Conservation (phyloP, 106 monocot species). For the Allium cepa region DNA sequence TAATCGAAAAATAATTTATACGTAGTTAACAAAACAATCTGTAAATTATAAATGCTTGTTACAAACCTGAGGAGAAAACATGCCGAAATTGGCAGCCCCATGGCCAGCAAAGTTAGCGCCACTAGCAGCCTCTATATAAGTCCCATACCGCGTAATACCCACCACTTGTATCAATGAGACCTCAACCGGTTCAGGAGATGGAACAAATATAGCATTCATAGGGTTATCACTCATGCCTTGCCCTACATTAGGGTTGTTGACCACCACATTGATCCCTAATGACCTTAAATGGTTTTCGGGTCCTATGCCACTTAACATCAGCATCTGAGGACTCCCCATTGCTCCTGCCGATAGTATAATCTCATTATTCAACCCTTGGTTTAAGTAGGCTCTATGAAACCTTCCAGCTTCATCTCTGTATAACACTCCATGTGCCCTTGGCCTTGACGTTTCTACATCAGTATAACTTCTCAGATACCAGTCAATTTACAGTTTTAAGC, state of each 20-base stretch:
- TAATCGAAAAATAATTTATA: not conserved
- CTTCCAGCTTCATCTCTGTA: constrained; percentile 39
- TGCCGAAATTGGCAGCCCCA: constrained; percentile 26
- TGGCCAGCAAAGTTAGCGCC: constrained; percentile 37
- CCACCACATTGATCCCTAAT: constrained; percentile 29
- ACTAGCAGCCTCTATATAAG: constrained; percentile 73
- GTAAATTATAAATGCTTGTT: not conserved
- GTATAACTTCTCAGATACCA: too few species aligned
- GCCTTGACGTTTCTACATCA: constrained; percentile 14
- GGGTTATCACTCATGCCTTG: constrained; percentile 75
- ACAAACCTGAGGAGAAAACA: constrained; percentile 60
- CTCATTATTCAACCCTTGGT: constrained; percentile 22
- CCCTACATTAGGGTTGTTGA: constrained; percentile 48
- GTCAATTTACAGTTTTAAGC: too few species aligned
- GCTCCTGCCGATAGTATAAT: constrained; percentile 64
- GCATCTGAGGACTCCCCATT: constrained; percentile 68
- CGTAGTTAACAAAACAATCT: not conserved
- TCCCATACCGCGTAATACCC: constrained; percentile 53
- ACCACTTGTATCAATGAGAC: constrained; percentile 65
- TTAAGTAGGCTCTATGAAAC: constrained; percentile 42
- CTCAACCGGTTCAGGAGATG: constrained; percentile 55
- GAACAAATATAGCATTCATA: constrained; percentile 74
- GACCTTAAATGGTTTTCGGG: constrained; percentile 27
- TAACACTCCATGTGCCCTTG: constrained; percentile 46
- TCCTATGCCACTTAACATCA: constrained; percentile 76